phyloP scores from a whole-genome alignment of 2,329 filamentous ascomycete genomes.

The Exophiala bonariae region DNA sequence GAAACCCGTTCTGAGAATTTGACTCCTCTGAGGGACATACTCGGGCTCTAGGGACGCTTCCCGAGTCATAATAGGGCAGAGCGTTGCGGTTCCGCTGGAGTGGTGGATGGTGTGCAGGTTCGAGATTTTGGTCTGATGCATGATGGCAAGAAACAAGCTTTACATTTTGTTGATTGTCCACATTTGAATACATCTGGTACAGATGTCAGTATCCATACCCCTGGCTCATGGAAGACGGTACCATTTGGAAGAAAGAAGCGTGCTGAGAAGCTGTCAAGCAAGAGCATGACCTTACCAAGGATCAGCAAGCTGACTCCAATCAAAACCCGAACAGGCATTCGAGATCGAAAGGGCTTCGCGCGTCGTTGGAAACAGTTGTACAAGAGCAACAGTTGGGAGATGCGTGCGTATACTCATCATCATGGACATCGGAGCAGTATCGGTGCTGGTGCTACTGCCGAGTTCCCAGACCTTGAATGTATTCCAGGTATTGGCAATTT shows the following conservation, averaged over 20 bases:
- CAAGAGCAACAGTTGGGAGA: constrained; percentile 23
- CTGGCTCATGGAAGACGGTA: constrained; percentile 16
- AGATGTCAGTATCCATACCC: constrained; percentile 4
- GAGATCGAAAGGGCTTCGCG: constrained; percentile 12
- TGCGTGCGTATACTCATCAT: constrained; percentile 17
- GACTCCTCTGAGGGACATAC: constrained; percentile 19
- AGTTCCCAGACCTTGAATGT: constrained; percentile 27
- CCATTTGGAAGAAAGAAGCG: constrained; percentile 12
- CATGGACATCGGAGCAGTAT: constrained; percentile 26
- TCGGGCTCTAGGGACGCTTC: constrained; percentile 27
- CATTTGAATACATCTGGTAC: constrained; percentile 4
- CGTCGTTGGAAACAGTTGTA: constrained; percentile 22
- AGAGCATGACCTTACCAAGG: constrained; percentile 17
- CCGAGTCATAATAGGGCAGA: constrained; percentile 25
- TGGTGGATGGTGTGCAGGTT: constrained; percentile 18
- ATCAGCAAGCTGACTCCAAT: not conserved
- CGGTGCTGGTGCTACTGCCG: constrained; percentile 18
- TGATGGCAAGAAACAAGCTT: constrained; percentile 3
- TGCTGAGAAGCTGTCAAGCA: constrained; percentile 16
- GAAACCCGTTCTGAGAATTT: constrained; percentile 5
- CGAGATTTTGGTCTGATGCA: constrained; percentile 23
- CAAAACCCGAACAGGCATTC: constrained; percentile 1
- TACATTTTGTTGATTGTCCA: not conserved
- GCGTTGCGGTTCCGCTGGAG: constrained; percentile 24
- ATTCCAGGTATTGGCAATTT: constrained; percentile 13